Evolutionary conservation across 2,329 filamentous ascomycete species (phyloP), one percentile per base, ranked within the genome.

Genomic region (Nannizziopsis arthrosporioides): DNA sequence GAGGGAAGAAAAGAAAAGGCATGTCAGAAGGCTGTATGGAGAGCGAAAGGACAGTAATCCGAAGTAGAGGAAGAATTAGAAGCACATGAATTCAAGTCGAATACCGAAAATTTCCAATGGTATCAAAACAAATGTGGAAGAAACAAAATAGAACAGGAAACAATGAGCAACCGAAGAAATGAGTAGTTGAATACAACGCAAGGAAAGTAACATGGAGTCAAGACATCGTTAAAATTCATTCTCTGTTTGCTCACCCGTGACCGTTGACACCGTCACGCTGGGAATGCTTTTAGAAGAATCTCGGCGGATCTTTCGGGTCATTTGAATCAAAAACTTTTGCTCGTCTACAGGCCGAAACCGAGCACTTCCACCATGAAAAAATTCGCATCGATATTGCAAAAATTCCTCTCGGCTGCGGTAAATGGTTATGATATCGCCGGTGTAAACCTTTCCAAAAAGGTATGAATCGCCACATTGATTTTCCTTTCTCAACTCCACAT

Each of bases 361-460:
- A 10, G 63, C 65, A 53, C 70, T 72, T n/a, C 68, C 63, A 5
- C 70, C 69, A 47, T 70, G 65, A 27, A 66, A 69, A 45, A 73
- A 71, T 37, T 72, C 70, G 49, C 69, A 71, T 15, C 61, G 55
- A 43, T 72, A 67, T 35, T 65, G 65, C 27, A 73, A 54, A 48
- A 62, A 72, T 45, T 65, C 56, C 31, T 61, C 40, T 58, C 57
- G 38, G 70, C 65, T n/a, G 38, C 78, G 71, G 73, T 81, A 93
- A 5, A 94, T 76, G 1, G 80, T 77, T 42, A 95, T 76, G 18
- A 79, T 72, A 61, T 95, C 90, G 1, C 85, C 86, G 31, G 84
- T 78, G 60, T 87, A 78, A 11, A 95, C 64, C 48, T 80, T 78
- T 19, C 84, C 80, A 41, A 76, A 85, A 1, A 78, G 68, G 11